Conservation (phyloP, 257 asterid genomes). For the Parsonsia alboflavescens region DNA sequence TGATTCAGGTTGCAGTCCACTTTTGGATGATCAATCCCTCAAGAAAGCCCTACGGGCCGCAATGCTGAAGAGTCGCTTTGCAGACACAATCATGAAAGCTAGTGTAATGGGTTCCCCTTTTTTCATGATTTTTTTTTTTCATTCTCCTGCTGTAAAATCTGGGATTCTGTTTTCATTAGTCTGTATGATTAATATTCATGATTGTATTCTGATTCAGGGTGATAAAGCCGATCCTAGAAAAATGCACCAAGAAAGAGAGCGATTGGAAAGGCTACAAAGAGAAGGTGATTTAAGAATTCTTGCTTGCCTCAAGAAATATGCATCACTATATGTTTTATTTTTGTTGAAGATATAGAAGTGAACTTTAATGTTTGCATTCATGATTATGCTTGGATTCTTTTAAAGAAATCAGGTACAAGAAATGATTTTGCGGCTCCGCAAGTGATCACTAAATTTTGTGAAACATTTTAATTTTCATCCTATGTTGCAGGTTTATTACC, state of each 20-base stretch:
- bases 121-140: neutral
- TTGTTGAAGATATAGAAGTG: neutral
- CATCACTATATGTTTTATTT: neutral
- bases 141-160: neutral
- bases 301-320: neutral
- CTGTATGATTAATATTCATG: neutral
- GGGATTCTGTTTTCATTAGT: neutral
- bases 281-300: constrained; percentile 36
- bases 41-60: constrained; percentile 75
- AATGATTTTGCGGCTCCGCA: neutral
- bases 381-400: neutral
- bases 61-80: constrained; percentile 70
- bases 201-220: constrained; percentile 27
- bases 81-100: constrained; percentile 69
- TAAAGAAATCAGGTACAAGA: neutral
- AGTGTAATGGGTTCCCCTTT: constrained; percentile 18
- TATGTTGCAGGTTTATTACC: neutral
- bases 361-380: neutral
- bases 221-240: constrained; percentile 37
- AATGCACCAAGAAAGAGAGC: constrained; percentile 51
- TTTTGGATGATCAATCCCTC: constrained; percentile 41
- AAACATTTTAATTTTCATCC: neutral
- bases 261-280: constrained; percentile 48
- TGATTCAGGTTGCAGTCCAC: constrained; percentile 37
- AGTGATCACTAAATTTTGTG: neutral